These are phyloP conservation scores for Mycena polygramma DNA, from an alignment of 768 basidiomycete species.

Conservation along the genomic window DNA sequence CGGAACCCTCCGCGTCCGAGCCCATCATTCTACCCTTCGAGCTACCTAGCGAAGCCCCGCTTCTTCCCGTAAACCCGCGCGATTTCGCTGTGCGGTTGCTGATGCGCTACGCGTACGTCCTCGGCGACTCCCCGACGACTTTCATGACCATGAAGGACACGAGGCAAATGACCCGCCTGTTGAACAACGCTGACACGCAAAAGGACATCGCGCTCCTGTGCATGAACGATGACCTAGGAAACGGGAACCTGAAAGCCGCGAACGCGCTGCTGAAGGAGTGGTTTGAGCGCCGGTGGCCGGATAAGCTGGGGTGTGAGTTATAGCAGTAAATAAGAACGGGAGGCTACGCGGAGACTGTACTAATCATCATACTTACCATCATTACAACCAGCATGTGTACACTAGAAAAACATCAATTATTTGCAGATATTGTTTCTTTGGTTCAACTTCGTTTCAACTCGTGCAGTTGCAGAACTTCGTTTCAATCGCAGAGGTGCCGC, in stretches of 20 bases:
- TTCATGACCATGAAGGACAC: conserved; percentile 30
- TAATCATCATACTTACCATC: background rate
- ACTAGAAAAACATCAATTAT: background rate
- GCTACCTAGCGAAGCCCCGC: conserved; percentile 18
- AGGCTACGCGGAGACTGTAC: too few relatives aligned
- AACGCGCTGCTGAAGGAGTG: conserved; percentile 17
- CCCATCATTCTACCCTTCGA: conserved; percentile 36
- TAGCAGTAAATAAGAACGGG: background rate
- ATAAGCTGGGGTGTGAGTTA: conserved; percentile 33
- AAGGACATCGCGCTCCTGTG: conserved; percentile 34
- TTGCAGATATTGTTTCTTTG: background rate
- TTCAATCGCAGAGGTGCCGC: too few relatives aligned
- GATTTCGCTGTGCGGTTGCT: conserved; percentile 36
- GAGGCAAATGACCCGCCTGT: background rate
- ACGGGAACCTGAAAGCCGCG: conserved; percentile 10
- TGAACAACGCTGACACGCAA: conserved; percentile 13
- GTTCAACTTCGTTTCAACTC: too few relatives aligned
- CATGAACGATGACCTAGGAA: conserved; percentile 36
- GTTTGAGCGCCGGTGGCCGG: conserved; percentile 34
- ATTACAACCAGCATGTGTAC: background rate
- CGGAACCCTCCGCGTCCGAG: conserved; percentile 7
- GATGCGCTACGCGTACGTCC: conserved; percentile 36
- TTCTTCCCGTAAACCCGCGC: conserved; percentile 34
- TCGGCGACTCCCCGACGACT: conserved; percentile 35
- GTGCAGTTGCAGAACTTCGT: too few relatives aligned